Percentiles rank a stretch among this genome's conserved stretches.
Conservation (phyloP, 2,329 filamentous ascomycete genomes). For the Sclerotinia sclerotiorum region DNA sequence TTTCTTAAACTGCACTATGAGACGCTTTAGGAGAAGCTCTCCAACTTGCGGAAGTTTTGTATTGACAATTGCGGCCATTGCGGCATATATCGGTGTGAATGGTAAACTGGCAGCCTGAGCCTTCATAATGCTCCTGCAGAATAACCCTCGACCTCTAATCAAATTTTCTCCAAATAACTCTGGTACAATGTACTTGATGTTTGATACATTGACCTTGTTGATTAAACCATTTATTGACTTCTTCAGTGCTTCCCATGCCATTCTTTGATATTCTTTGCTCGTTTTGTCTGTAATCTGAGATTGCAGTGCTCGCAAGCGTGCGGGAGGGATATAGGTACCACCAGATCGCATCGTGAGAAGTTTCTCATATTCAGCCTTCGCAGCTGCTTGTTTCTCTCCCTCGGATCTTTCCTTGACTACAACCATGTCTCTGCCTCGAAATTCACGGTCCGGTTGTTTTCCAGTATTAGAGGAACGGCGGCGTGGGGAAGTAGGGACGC, state of each 20-base stretch:
- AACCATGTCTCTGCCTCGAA: slow-evolving; percentile 29
- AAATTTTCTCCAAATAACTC: slow-evolving; percentile 96
- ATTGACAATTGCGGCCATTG: slow-evolving; percentile 95
- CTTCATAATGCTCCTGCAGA: slow-evolving; percentile 97
- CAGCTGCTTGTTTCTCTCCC: slow-evolving; percentile 82
- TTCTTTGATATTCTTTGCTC: slow-evolving; percentile 96
- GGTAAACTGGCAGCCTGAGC: slow-evolving; percentile 93
- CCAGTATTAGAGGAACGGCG: slow-evolving; percentile 34
- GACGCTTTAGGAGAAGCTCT: slow-evolving; percentile 79
- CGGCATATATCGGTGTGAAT: slow-evolving; percentile 94
- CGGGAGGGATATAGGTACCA: slow-evolving; percentile 94
- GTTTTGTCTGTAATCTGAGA: slow-evolving; percentile 96
- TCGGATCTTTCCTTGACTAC: slow-evolving; percentile 52
- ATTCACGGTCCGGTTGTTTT: slow-evolving; percentile 23
- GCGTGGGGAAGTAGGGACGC: slow-evolving; percentile 28
- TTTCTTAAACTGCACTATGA: slow-evolving; percentile 92
- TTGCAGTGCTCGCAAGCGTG: slow-evolving; percentile 84
- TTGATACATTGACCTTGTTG: slow-evolving; percentile 98
- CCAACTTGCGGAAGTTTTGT: slow-evolving; percentile 95
- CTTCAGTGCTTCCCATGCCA: slow-evolving; percentile 98
- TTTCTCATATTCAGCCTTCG: slow-evolving; percentile 92
- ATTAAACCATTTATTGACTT: slow-evolving; percentile 98
- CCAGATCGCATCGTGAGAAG: slow-evolving; percentile 89
- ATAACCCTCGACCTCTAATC: slow-evolving; percentile 84
- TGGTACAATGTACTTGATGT: slow-evolving; percentile 96